Evolutionary conservation across 768 basidiomycete species (phyloP), one percentile per base, ranked within the genome.

Genomic region (Infundibulicybe gibba): DNA sequence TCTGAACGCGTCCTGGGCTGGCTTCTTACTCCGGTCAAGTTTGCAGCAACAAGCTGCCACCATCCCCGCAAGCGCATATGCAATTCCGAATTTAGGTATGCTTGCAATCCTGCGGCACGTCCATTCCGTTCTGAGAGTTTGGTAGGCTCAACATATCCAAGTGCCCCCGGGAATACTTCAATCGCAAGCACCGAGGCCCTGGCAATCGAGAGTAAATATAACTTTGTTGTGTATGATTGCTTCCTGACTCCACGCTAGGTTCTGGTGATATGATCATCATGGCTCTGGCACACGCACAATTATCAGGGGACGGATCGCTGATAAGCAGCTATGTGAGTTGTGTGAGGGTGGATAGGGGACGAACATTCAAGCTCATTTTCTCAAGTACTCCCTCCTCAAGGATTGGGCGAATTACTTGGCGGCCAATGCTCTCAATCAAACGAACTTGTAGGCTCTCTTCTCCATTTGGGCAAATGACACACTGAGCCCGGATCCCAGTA

Each of bases 191-290:
- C 80, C 49, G 77, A 79, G 59, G 59, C 67, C 4, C 80, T 80
- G 79, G 79, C 78, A 11, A 72, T 80, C 5, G 75, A 77, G 69
- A 71, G 74, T 70, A 21, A 19, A 45, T 25, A 3, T 25, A 5
- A 20, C 19, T 3, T 20, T 4, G 6, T 41, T 5, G 3, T 38
- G 20, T 30, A 30, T 35, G 40, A 8, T 40, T 39, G 25, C 8
- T 3, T 16, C 45, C 40, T 20, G n/a, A 19, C 40, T 40, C 12
- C 15, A 12, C 16, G 32, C 16, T 40, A 82, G 85, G 87, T 63
- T 81, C 80, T 48, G 85, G 83, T 13, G 86, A 87, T 56, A 85
- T 85, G 81, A 65, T 87, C 6, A 84, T 85, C 60, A 84, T 85
- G 83, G 70, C 81, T 1, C 65, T 84, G 44, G 77, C 76, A 51